Evolutionary conservation across 2,329 filamentous ascomycete species (phyloP).

Genomic region (Neonectria neomacrospora): DNA sequence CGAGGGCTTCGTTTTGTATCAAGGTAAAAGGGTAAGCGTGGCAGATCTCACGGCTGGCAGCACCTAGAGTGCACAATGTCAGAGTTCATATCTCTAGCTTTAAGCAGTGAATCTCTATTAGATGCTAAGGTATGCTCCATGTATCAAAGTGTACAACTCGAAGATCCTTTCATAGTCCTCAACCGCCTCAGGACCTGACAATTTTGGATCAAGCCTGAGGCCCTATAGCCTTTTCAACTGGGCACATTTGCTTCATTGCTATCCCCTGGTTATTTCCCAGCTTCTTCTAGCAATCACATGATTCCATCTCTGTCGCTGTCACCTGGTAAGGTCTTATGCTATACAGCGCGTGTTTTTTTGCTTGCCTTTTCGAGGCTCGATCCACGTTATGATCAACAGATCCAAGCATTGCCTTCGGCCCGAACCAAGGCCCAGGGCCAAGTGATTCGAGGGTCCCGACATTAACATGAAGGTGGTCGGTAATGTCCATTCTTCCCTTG

Average conservation of each 20-base stretch:
- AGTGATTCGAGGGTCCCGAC: background rate
- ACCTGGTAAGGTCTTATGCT: background rate
- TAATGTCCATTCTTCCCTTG: background rate
- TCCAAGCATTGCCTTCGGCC: background rate
- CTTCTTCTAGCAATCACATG: background rate
- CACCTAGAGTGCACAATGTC: too few relatives aligned
- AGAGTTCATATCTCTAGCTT: too few relatives aligned
- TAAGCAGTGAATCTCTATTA: too few relatives aligned
- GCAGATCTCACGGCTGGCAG: too few relatives aligned
- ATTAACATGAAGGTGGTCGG: background rate
- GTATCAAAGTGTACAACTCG: too few relatives aligned
- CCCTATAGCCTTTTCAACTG: background rate
- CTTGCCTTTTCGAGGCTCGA: background rate
- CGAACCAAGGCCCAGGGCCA: background rate
- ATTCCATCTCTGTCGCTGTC: background rate
- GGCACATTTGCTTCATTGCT: background rate
- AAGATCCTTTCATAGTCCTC: too few relatives aligned
- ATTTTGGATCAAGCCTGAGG: background rate
- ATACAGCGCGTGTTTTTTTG: background rate
- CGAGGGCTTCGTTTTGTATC: too few relatives aligned
- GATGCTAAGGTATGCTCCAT: too few relatives aligned
- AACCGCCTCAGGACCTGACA: too few relatives aligned
- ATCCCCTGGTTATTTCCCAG: background rate
- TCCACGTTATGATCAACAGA: background rate
- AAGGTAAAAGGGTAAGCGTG: too few relatives aligned